Evolutionary conservation across 257 asterid genomes (phyloP), one percentile per base, ranked within the genome.

Genomic region (Forsythia viridissima): DNA sequence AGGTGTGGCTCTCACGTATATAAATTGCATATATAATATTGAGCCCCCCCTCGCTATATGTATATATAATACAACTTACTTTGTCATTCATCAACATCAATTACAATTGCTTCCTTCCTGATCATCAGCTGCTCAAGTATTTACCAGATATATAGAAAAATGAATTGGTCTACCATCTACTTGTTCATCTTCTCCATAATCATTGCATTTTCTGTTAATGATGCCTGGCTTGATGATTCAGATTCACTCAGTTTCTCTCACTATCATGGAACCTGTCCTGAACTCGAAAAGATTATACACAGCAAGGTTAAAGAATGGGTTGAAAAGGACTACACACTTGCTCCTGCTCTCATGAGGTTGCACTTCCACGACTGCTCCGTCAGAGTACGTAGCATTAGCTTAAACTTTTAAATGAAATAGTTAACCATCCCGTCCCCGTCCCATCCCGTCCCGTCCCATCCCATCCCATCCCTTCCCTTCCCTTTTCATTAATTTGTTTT

Each of bases 361-460:
- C 93, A 91, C 76, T 91, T 85, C 86, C 93, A 83, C 66, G 96
- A 91, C 48, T 89, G 93, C 74, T 21, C 85, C 34, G 81, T 89
- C 9, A 80, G 93, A 52, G 93, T 90, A 83, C n/a, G 85, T 70
- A 42, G 6, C 1, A 8, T 3, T 1, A 63, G 18, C n/a, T 63
- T 63, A 21, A 63, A 0, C 40, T 63, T 24, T 63, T 30, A 63
- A 40, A 21, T 30, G 38, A 63, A 21, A 30, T 63, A 1, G 5
- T 21, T 59, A 20, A 7, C 34, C 34, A 30, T 59, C 12, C 1
- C 4, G 6, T 59, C 30, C 5, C 37, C 4, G 13, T 36, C 13
- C 24, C 24, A 0, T 24, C 24, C 24, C 0, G 24, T 24, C 24
- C 24, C 0, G 24, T 24, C 24, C 34, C 34, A 30, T 59, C 12